phyloP scores from a whole-genome alignment of 306 rosid species.

The Cicer judaicum region DNA sequence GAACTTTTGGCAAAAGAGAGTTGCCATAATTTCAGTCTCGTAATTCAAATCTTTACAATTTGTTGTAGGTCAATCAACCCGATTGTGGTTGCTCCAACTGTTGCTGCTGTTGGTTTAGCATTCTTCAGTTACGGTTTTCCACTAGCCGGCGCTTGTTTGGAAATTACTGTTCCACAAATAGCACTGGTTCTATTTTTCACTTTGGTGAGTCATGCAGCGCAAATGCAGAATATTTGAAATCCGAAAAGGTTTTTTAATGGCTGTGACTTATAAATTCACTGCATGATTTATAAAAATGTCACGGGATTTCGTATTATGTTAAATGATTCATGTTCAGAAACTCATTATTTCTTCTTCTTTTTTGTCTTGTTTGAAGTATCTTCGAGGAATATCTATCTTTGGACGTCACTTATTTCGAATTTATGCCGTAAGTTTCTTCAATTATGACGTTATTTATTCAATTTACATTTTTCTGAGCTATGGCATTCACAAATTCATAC shows the following conservation, averaged over 20 bases:
- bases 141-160: constrained; percentile 89
- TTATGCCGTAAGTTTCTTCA: constrained; percentile 75
- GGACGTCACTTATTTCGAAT: constrained; percentile 75
- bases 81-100: constrained; percentile 93
- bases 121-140: constrained; percentile 97
- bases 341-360: constrained; percentile 30
- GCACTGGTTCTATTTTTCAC: constrained; percentile 78
- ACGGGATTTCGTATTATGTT: constrained; percentile 22
- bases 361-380: constrained; percentile 63
- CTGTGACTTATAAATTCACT: background rate
- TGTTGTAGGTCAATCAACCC: constrained; percentile 84
- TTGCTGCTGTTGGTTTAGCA: constrained; percentile 94
- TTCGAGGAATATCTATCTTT: constrained; percentile 81
- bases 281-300: background rate
- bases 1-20: constrained; percentile 22
- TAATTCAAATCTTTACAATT: constrained; percentile 29
- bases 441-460: constrained; percentile 22
- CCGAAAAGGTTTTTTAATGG: background rate
- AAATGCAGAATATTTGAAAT: constrained; percentile 24
- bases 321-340: constrained; percentile 43
- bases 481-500: background rate
- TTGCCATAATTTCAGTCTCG: background rate
- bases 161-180: constrained; percentile 86
- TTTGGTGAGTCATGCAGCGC: constrained; percentile 58
- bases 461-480: background rate